Conservation (phyloP, 1,284 basidiomycete genomes). For the Leccinum solheimii region DNA sequence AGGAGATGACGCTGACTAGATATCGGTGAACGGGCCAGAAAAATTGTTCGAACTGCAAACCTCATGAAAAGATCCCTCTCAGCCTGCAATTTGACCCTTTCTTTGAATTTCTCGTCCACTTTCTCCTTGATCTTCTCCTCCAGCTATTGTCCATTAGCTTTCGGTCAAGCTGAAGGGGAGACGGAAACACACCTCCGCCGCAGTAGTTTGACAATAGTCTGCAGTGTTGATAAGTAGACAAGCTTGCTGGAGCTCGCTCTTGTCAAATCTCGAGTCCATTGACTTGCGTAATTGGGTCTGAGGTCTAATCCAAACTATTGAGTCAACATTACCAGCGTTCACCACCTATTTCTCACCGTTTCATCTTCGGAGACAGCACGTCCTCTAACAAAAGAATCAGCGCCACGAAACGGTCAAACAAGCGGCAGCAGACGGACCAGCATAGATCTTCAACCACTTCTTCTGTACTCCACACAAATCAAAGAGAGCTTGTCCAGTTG, state of each 20-base stretch:
- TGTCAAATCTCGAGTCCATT: slow-evolving; percentile 73
- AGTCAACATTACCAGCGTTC: background rate
- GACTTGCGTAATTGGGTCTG: slow-evolving; percentile 59
- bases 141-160: slow-evolving; percentile 51
- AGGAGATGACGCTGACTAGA: slow-evolving; percentile 71
- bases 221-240: slow-evolving; percentile 94
- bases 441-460: slow-evolving; percentile 94
- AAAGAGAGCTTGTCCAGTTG: slow-evolving; percentile 79
- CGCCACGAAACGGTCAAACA: background rate
- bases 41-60: slow-evolving; percentile 42
- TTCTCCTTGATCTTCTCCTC: slow-evolving; percentile 90
- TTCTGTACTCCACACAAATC: slow-evolving; percentile 80
- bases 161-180: background rate
- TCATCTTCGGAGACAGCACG: slow-evolving; percentile 72
- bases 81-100: slow-evolving; percentile 78
- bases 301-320: slow-evolving; percentile 32
- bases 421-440: slow-evolving; percentile 54
- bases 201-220: slow-evolving; percentile 95
- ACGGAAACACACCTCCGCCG: slow-evolving; percentile 62
- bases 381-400: slow-evolving; percentile 59
- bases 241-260: slow-evolving; percentile 74
- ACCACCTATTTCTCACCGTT: slow-evolving; percentile 47
- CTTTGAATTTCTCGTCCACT: slow-evolving; percentile 73
- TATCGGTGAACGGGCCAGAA: slow-evolving; percentile 7
- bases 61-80: slow-evolving; percentile 89